Conservation (phyloP, 2,329 filamentous ascomycete genomes). For the Arthrobotrys iridis region DNA sequence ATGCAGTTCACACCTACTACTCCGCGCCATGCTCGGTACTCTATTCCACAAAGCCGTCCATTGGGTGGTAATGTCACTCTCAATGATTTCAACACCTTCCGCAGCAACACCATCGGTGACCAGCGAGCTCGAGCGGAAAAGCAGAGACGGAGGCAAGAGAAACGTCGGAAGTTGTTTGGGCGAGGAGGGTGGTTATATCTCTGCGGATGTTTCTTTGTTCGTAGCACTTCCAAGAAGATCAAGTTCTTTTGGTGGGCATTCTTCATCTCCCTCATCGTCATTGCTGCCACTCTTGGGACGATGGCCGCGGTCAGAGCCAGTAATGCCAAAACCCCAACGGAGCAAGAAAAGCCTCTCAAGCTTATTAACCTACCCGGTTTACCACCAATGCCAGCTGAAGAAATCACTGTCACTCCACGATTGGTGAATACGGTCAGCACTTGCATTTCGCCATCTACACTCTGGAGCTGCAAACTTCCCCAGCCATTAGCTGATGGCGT, state of each 20-base stretch:
- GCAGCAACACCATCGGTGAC: slow-evolving; percentile 26
- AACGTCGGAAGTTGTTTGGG: slow-evolving; percentile 30
- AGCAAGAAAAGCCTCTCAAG: slow-evolving; percentile 9
- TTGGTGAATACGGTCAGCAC: slow-evolving; percentile 39
- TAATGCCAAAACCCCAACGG: slow-evolving; percentile 23
- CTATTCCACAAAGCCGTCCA: neutral
- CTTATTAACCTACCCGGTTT: slow-evolving; percentile 22
- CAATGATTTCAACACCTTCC: slow-evolving; percentile 16
- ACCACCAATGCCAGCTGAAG: slow-evolving; percentile 37
- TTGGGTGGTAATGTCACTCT: slow-evolving; percentile 21
- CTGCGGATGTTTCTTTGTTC: slow-evolving; percentile 43
- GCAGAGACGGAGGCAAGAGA: slow-evolving; percentile 43
- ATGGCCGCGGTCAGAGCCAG: slow-evolving; percentile 36
- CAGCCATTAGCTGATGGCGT: slow-evolving; percentile 30
- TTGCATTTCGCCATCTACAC: slow-evolving; percentile 39
- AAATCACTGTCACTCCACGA: slow-evolving; percentile 41
- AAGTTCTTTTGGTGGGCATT: slow-evolving; percentile 49
- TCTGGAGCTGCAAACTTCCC: slow-evolving; percentile 51
- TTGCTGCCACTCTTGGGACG: slow-evolving; percentile 6
- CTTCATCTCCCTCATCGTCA: slow-evolving; percentile 36
- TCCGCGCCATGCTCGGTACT: slow-evolving; percentile 22
- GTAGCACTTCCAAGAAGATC: slow-evolving; percentile 40
- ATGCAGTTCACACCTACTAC: slow-evolving; percentile 51
- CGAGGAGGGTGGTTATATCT: slow-evolving; percentile 42
- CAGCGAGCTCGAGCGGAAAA: slow-evolving; percentile 38